Evolutionary conservation across 805 yeast genomes (phyloP), one percentile per base, ranked within the genome.

Genomic region (Kodamaea leandrae): DNA sequence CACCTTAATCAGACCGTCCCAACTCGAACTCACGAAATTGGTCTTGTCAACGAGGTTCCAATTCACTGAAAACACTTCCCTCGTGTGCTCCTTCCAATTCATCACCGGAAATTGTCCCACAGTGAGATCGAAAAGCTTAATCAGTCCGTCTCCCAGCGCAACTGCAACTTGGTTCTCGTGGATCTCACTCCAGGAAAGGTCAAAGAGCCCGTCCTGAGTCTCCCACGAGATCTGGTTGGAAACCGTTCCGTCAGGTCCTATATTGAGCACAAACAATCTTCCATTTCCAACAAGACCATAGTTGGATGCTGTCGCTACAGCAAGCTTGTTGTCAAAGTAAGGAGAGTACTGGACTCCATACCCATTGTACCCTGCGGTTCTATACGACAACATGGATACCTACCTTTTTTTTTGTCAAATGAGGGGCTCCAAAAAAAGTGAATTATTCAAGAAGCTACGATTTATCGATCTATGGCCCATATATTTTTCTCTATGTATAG

Each of bases 221-320:
- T 88, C 88, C 67, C 86, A 91, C 12, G 75, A 60, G 4, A 72
- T 63, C 34, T 77, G 79, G 28, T 73, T 74, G 4, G 54, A 53
- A 13, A 87, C 71, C n/a, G 50, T 53, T 1, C 98, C 98, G 46
- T 71, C 65, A 16, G 79, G 77, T 39, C 74, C 77, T 35, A 91
- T 85, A 36, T 79, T 80, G 17, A 91, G 66, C 1, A 91, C 70
- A 50, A 69, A 82, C 20, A 91, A 66, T 50, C 86, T 75, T 4
- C 99, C 99, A 61, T 91, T 91, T 2, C 99, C 99, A 3, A 89
- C 96, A 4, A 91, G 68, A 1, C 98, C 98, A 61, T 81, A 91
- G 65, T 91, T 93, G 19, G 97, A 88, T 1, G 96, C 83, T 0
- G 95, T 74, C 0, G 96, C 95, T 23, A 88, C 91, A 0, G 96